Conservation (phyloP, 768 basidiomycete species). For the Guyanaporus albipodus region DNA sequence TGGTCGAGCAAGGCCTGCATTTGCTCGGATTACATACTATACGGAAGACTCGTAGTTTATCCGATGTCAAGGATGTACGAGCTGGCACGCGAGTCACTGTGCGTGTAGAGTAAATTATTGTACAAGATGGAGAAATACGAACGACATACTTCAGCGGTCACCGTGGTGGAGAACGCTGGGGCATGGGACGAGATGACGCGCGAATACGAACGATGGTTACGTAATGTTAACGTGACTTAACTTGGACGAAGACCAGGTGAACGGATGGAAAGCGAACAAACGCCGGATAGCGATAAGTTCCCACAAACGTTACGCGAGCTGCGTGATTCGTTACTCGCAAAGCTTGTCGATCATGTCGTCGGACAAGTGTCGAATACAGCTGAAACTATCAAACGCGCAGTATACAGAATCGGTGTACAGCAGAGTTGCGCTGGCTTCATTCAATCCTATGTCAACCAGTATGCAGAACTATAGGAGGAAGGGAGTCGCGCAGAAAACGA, state of each 20-base stretch:
- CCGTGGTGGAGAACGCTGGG: no score
- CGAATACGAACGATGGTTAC: no score
- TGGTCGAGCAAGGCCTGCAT: slow-evolving; percentile 83
- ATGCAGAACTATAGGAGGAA: slow-evolving; percentile 58
- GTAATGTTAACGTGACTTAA: no score
- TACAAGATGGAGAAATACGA: no score
- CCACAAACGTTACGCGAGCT: slow-evolving; percentile 58
- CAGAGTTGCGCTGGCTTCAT: slow-evolving; percentile 86
- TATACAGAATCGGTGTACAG: slow-evolving; percentile 64
- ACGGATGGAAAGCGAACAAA: no score
- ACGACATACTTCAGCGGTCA: no score
- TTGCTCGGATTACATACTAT: slow-evolving; percentile 74
- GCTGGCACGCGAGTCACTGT: no score
- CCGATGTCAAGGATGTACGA: slow-evolving; percentile 45
- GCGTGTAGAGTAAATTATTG: no score
- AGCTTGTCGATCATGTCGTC: slow-evolving; percentile 75
- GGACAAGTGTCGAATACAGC: slow-evolving; percentile 82
- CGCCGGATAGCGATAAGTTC: slow-evolving; percentile 53
- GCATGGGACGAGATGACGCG: no score
- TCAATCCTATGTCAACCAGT: slow-evolving; percentile 86
- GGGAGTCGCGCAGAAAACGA: slow-evolving; percentile 33
- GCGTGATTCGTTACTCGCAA: slow-evolving; percentile 69
- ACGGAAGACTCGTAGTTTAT: slow-evolving; percentile 73
- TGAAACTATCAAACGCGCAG: slow-evolving; percentile 79
- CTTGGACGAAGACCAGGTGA: no score